Evolutionary conservation across 2,329 filamentous ascomycete species (phyloP).

Genomic region (Trichoderma atrobrunneum): DNA sequence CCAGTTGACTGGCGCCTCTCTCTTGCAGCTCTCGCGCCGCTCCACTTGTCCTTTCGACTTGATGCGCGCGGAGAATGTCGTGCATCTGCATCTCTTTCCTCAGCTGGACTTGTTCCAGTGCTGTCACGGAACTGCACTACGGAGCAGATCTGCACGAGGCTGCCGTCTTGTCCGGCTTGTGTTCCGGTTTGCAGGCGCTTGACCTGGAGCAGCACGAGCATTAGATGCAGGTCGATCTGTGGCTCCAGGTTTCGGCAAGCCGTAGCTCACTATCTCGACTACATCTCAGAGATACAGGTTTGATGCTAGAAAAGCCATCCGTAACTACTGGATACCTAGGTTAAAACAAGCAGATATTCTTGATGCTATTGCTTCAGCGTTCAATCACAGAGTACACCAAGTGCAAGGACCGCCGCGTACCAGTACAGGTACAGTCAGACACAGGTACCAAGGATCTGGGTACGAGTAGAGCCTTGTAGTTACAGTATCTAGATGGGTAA

Average conservation of each 20-base stretch:
- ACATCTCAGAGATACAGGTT: not conserved
- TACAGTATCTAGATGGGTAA: not conserved
- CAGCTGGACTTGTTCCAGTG: not conserved
- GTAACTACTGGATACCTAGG: not conserved
- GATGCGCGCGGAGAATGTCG: not conserved
- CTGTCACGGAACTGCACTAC: not conserved
- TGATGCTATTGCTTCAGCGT: not conserved
- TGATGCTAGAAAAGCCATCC: not conserved
- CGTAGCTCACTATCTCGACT: not conserved
- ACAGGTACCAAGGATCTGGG: not conserved
- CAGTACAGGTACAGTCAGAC: not conserved
- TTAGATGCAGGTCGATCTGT: not conserved
- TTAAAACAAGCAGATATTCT: not conserved
- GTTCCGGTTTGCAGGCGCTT: not conserved
- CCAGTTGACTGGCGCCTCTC: not conserved
- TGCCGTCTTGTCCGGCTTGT: not conserved
- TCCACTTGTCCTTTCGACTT: not conserved
- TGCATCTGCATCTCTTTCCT: not conserved
- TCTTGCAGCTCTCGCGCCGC: not conserved
- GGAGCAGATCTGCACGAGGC: conserved; percentile 6
- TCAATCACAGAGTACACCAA: not conserved
- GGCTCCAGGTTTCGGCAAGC: not conserved
- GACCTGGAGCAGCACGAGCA: not conserved
- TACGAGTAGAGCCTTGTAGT: not conserved
- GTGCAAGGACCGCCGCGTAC: not conserved